Evolutionary conservation across 352 stramenopile genomes (phyloP).

Genomic region (Thalassiosira mediterranea): DNA sequence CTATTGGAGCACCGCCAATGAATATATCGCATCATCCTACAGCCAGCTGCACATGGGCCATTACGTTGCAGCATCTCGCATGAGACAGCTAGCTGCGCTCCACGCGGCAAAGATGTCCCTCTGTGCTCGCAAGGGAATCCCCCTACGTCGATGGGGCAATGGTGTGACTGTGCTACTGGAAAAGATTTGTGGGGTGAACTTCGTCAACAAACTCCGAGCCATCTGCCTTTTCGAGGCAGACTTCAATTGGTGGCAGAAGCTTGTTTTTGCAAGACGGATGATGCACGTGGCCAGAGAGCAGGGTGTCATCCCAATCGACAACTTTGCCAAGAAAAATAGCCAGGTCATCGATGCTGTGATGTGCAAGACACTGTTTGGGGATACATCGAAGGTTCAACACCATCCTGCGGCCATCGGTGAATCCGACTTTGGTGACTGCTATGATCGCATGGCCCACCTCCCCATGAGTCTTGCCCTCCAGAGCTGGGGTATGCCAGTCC

Average conservation of each 20-base stretch:
- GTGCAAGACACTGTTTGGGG: constrained; percentile 10
- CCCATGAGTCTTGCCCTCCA: constrained; percentile 11
- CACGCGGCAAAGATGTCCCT: constrained; percentile 24
- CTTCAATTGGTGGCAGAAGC: constrained; percentile 26
- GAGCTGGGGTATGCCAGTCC: constrained; percentile 4
- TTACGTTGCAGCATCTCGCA: constrained; percentile 19
- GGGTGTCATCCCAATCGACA: constrained; percentile 1
- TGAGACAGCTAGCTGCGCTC: neutral
- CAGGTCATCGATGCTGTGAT: constrained; percentile 1
- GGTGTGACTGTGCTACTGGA: constrained; percentile 31
- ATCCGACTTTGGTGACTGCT: constrained; percentile 21
- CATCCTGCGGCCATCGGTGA: neutral
- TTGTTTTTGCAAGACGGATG: constrained; percentile 18
- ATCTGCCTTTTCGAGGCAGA: constrained; percentile 39
- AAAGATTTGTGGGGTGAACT: constrained; percentile 23
- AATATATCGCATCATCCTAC: constrained; percentile 20
- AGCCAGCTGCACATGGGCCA: constrained; percentile 24
- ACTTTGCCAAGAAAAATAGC: constrained; percentile 12
- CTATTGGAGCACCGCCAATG: constrained; percentile 8
- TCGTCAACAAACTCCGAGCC: constrained; percentile 29
- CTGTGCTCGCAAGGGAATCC: neutral
- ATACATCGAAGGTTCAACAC: constrained; percentile 19
- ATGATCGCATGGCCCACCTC: constrained; percentile 12
- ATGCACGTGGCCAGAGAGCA: neutral
- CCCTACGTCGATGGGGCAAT: constrained; percentile 14